A percentile compares a stretch with the other conserved stretches of the same genome.
Evolutionary conservation across 2,329 filamentous ascomycete species (phyloP).

Genomic region (Biscogniauxia mediterranea): DNA sequence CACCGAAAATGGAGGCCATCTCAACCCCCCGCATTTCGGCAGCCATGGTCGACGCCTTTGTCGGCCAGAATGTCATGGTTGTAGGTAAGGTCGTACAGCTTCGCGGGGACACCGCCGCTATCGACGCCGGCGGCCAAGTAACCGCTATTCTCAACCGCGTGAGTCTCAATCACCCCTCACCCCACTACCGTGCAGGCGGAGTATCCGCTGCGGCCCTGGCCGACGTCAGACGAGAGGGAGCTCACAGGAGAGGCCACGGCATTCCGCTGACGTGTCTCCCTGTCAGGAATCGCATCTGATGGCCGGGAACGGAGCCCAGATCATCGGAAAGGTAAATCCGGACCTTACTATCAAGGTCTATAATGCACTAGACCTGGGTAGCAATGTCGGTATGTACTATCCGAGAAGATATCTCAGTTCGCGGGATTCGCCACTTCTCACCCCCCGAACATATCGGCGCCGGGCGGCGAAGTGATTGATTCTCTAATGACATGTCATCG

Average conservation of each 20-base stretch:
- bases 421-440: neutral
- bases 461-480: neutral
- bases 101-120: slow-evolving; percentile 73
- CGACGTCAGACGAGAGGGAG: neutral
- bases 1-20: slow-evolving; percentile 62
- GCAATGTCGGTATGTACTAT: slow-evolving; percentile 60
- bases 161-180: slow-evolving; percentile 27
- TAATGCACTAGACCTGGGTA: slow-evolving; percentile 67
- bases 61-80: slow-evolving; percentile 73
- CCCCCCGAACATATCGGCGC: neutral
- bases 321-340: slow-evolving; percentile 76
- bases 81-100: slow-evolving; percentile 83
- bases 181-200: neutral
- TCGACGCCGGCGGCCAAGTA: slow-evolving; percentile 78
- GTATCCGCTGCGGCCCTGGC: neutral
- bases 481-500: slow-evolving; percentile 9
- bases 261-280: slow-evolving; percentile 5
- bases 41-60: slow-evolving; percentile 73
- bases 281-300: slow-evolving; percentile 67
- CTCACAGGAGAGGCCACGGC: neutral
- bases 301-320: slow-evolving; percentile 67
- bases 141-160: slow-evolving; percentile 73
- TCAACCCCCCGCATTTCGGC: slow-evolving; percentile 80
- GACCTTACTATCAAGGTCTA: slow-evolving; percentile 72
- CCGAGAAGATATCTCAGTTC: neutral